phyloP scores from a whole-genome alignment of 2,329 filamentous ascomycete species.

The Monilinia laxa region DNA sequence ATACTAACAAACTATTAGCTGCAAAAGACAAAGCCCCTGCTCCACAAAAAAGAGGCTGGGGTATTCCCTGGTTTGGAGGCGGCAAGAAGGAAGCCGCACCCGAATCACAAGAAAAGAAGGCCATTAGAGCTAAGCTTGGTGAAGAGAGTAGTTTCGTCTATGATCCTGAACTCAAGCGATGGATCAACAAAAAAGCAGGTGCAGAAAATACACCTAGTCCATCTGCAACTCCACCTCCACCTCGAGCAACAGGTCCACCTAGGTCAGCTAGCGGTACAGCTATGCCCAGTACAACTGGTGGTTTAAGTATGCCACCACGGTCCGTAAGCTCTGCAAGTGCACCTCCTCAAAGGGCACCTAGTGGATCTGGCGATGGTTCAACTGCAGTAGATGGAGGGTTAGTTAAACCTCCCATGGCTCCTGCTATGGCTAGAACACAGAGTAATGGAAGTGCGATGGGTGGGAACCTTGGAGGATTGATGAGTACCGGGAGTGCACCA shows the following conservation, averaged over 20 bases:
- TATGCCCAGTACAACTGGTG: constrained; percentile 4
- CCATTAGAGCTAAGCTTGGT: constrained; percentile 90
- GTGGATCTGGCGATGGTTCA: not conserved
- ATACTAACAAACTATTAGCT: constrained; percentile 46
- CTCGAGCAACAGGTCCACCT: constrained; percentile 52
- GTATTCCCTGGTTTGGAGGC: constrained; percentile 83
- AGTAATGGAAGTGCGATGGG: constrained; percentile 9
- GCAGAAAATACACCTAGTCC: constrained; percentile 60
- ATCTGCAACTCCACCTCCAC: constrained; percentile 75
- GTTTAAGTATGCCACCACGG: constrained; percentile 14
- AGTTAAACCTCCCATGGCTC: constrained; percentile 7
- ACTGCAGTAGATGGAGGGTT: not conserved
- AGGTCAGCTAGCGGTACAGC: constrained; percentile 36
- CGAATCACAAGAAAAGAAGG: constrained; percentile 52
- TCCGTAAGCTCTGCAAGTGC: constrained; percentile 16
- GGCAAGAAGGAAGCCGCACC: constrained; percentile 55
- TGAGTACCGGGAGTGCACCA: constrained; percentile 17
- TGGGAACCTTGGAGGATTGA: constrained; percentile 7
- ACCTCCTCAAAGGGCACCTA: constrained; percentile 22
- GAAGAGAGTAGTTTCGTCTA: constrained; percentile 93
- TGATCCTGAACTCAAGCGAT: constrained; percentile 93
- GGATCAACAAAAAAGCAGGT: constrained; percentile 90
- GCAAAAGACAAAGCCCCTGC: constrained; percentile 56
- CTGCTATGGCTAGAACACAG: constrained; percentile 8
- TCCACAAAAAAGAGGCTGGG: constrained; percentile 66